Evolutionary conservation across 1,284 basidiomycete species (phyloP).

Genomic region (Cryptococcus floricola): DNA sequence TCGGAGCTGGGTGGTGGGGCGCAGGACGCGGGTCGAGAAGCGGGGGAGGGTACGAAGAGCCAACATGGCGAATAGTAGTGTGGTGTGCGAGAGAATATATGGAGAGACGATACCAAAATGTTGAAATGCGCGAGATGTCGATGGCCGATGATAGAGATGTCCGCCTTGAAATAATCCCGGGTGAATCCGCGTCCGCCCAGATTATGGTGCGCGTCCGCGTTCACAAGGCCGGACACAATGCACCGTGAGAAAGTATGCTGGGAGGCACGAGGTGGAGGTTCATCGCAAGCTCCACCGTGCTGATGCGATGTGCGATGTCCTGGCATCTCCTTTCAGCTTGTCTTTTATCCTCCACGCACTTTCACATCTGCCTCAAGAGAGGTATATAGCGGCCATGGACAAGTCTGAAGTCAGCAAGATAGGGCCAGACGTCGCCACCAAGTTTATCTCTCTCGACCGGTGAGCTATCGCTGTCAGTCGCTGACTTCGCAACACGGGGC

Average conservation of each 20-base stretch:
- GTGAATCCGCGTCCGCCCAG: too few species aligned
- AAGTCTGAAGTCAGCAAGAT: slow-evolving; percentile 16
- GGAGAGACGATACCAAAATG: slow-evolving; percentile 1
- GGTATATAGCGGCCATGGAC: slow-evolving; percentile 20
- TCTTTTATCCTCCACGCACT: not conserved
- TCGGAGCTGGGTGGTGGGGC: not conserved
- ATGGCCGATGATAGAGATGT: not conserved
- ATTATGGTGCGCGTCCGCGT: too few species aligned
- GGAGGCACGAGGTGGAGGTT: not conserved
- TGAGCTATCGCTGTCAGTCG: slow-evolving; percentile 16
- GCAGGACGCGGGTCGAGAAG: not conserved
- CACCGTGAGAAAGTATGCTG: not conserved
- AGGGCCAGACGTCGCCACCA: slow-evolving; percentile 23
- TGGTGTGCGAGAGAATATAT: too few species aligned
- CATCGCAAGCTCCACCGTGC: not conserved
- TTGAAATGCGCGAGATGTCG: not conserved
- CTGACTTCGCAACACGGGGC: not conserved
- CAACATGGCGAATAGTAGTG: slow-evolving; percentile 3
- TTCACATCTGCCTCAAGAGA: not conserved
- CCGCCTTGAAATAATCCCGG: too few species aligned
- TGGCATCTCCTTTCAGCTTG: not conserved
- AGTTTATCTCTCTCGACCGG: slow-evolving; percentile 33
- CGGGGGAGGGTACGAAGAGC: slow-evolving; percentile 3
- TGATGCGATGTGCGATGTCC: not conserved
- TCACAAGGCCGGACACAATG: not conserved